Base-by-base conservation (phyloP, 1,284 basidiomycete genomes). In the Boletus smithii region DNA sequence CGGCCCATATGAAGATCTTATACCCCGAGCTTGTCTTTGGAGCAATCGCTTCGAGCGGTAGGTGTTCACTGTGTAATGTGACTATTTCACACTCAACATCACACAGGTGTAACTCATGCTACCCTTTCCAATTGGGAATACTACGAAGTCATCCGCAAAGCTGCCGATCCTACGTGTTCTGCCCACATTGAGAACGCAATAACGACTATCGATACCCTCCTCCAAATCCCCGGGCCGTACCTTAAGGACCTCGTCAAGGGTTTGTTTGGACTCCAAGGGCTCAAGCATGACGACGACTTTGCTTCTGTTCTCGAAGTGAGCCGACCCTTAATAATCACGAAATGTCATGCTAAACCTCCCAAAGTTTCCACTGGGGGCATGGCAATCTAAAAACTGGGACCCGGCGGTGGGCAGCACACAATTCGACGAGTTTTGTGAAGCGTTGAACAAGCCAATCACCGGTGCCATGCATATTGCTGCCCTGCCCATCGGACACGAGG, bases 1-100 rank as follows among this genome's bases (percentile, higher is more conserved):
- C 93, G 0, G 95, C 95, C 0, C 92, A 97, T 61, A 93, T 97
- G 87, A 83, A 81, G 42, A 71, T 91, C 26, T 73, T 93, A 9
- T 92, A 92, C 60, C 94, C 94, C 0, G 81, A 95, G 22, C 74
- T 95, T 10, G 89, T 95, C 4, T 95, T 80, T 67, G 95, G 94
- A 16, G 88, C 91, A 0, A 95, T 98, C 53, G 92, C 93, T 1
- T 91, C 88, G 8, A 91, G 88, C 54, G 90, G 89, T 84, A 54
- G 4, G 77, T 69, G 18, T 60, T 56, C 22, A 22, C 16, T 41
- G 31, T 20, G 39, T 22, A 17, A 26, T 18, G 3, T 2, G 18
- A 23, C 10, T 22, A 17, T 32, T 26, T 42, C 23, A 30, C 11
- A 20, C 11, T 50, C 24, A 50, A 18, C 40, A 13, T 17, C 30